Base-by-base conservation (phyloP, 2,329 filamentous ascomycete species). In the Aspergillus neoniger region DNA sequence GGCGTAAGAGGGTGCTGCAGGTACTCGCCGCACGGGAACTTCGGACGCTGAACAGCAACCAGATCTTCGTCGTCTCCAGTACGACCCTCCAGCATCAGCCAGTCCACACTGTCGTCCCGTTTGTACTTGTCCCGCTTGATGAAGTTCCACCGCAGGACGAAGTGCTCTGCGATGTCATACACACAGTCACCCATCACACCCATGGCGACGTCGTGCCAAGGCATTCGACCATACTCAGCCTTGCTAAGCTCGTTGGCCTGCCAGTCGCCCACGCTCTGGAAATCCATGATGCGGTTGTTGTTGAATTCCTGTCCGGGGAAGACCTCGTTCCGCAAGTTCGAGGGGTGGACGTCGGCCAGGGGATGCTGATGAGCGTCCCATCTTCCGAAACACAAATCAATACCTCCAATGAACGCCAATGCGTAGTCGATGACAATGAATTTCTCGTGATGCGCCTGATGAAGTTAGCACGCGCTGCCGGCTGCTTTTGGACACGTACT, bases 221-320 rank as follows among this genome's bases (percentile, higher is more conserved):
- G 94, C 95, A 99, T 98, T 30, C 95, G 89, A 7, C 93, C 93
- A 69, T 89, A 96, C 52, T 96, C 91, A 3, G 90, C 88, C 77
- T 98, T 98, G 75, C 88, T 92, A 15, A 98, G 81, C 74, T 96
- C 92, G 67, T 99, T 98, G 53, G 89, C 86, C 76, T 95, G 92
- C 94, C 94, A 98, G 72, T 97, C 89, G 30, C 91, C 76, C 1
- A 98, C 95, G 32, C 89, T 90, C 69, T 97, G 85, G 74, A 98
- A 99, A 71, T 99, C 95, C 89, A 96, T 91, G 68, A 98, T 88
- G 39, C 94, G 87, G 74, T 96, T 97, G 77, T 98, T 98, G 77
- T 98, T 98, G 81, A 96, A 98, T 70, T 99, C 95, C 72, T 99
- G 95, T 0, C 95, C 95, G 0, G 95, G 93, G 83, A 92, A 99